Percentiles rank a stretch among this genome's conserved stretches.
phyloP scores from a whole-genome alignment of 345 rosid species.

The Citrus cavaleriei region DNA sequence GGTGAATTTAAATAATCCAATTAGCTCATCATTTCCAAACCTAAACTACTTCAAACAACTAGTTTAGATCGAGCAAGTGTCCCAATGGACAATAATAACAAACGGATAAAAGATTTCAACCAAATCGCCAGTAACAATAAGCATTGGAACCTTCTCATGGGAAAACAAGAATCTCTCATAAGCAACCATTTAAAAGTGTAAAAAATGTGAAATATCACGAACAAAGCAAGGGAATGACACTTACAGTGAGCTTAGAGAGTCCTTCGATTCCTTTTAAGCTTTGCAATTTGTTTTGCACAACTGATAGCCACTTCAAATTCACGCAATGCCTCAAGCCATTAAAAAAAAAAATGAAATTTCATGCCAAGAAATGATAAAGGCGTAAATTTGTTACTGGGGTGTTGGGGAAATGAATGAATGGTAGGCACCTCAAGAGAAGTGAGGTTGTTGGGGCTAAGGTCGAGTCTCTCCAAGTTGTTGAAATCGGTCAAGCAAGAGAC shows the following conservation, averaged over 20 bases:
- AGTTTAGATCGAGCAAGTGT: no score
- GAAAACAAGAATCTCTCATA: neutral
- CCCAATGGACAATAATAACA: neutral
- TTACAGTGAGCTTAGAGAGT: constrained; percentile 50
- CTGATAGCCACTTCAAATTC: constrained; percentile 84
- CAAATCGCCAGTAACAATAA: neutral
- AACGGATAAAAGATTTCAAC: neutral
- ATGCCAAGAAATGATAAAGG: neutral
- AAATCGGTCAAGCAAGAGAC: constrained; percentile 72
- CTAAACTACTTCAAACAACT: neutral
- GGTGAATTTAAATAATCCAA: neutral
- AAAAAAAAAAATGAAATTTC: neutral
- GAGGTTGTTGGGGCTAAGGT: constrained; percentile 73
- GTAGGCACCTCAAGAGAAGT: constrained; percentile 61
- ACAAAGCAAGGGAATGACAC: neutral
- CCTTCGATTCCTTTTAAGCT: constrained; percentile 75
- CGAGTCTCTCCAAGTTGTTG: constrained; percentile 74
- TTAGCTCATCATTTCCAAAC: neutral
- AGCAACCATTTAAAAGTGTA: neutral
- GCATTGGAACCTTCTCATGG: neutral
- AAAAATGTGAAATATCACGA: neutral
- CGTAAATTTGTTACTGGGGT: neutral
- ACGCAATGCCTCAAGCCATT: constrained; percentile 67
- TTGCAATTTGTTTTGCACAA: constrained; percentile 76
- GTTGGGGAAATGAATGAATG: neutral